Evolutionary conservation across 768 basidiomycete genomes (phyloP).

Genomic region (Terana coerulea): DNA sequence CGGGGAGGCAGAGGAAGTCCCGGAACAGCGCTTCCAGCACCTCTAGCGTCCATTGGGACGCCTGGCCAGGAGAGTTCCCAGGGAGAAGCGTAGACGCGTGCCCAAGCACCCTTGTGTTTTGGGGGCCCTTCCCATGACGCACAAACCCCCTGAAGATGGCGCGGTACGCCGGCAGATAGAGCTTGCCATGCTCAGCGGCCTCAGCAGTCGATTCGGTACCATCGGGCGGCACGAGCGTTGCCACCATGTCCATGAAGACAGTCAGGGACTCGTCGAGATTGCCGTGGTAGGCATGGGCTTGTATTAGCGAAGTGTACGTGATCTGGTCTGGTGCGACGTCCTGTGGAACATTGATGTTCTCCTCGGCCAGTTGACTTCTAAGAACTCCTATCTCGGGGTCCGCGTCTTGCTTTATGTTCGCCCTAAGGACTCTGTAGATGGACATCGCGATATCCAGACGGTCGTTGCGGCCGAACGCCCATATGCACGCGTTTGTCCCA

Average conservation of each 20-base stretch:
- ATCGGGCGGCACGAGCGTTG: slow-evolving; percentile 24
- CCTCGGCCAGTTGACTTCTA: slow-evolving; percentile 28
- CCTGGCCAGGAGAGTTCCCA: neutral
- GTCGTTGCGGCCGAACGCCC: slow-evolving; percentile 56
- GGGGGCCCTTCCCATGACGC: slow-evolving; percentile 42
- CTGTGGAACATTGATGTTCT: slow-evolving; percentile 41
- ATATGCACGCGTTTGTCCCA: slow-evolving; percentile 66
- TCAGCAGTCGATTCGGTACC: slow-evolving; percentile 28
- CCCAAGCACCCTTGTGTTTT: no score
- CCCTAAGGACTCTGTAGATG: slow-evolving; percentile 63
- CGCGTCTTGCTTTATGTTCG: slow-evolving; percentile 41
- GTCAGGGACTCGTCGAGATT: slow-evolving; percentile 51
- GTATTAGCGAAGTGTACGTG: slow-evolving; percentile 69
- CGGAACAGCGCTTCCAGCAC: slow-evolving; percentile 57
- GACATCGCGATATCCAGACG: slow-evolving; percentile 52
- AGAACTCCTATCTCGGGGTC: slow-evolving; percentile 27
- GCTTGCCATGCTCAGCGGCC: slow-evolving; percentile 31
- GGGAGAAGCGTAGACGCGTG: neutral
- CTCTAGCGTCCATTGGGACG: slow-evolving; percentile 47
- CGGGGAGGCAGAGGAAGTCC: slow-evolving; percentile 57
- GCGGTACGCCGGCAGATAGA: slow-evolving; percentile 47
- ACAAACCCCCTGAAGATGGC: slow-evolving; percentile 74
- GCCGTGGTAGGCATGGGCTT: slow-evolving; percentile 68
- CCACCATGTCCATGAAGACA: slow-evolving; percentile 67
- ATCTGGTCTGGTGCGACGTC: slow-evolving; percentile 53